Base-by-base conservation (phyloP, 345 rosid species). In the Rhodamnia argentea region DNA sequence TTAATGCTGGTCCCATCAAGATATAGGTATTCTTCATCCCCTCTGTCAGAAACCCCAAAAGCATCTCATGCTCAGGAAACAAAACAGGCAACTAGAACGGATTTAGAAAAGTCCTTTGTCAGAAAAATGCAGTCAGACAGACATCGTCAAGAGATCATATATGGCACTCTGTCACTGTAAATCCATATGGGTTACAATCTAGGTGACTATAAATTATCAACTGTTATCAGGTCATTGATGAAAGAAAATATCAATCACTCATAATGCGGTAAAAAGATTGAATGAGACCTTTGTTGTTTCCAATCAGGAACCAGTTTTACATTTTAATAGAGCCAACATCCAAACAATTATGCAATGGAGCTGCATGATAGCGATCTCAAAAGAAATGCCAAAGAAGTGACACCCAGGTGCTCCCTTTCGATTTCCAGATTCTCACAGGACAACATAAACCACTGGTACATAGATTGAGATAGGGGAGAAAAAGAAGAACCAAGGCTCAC, bases 1-100 rank as follows among this genome's bases (percentile, higher is more conserved):
- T 84, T 92, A 37, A 97, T 94, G 59, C 94, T 96, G 5, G 40
- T 53, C 84, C 96, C 96, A 7, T 88, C 83, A 37, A 91, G 98
- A 87, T 84, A 85, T 83, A 95, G 96, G 87, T 89, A 89, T 57
- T 92, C 93, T 62, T 92, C 93, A 52, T 93, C 95, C 44, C 91
- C 97, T 47, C 99, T 95, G 95, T 78, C 58, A 84, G 55, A 58
- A 42, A 76, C 32, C 74, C 60, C 44, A 51, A 84, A 26, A 84
- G 56, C 37, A 50, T 53, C 55, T 27, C 44, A 32, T 32, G 13
- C 44, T 75, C 37, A 81, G 51, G 44, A 11, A 55, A 16, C 7
- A 58, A 57, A 42, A 50, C 37, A 2, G 44, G 52, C 52, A 52
- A 83, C 58, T 27, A 12, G 54, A 59, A 84, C 2, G 10, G 16